These are phyloP conservation scores for Claviceps sp. DNA, from an alignment of 2,329 filamentous ascomycete species.

Conservation along the genomic window DNA sequence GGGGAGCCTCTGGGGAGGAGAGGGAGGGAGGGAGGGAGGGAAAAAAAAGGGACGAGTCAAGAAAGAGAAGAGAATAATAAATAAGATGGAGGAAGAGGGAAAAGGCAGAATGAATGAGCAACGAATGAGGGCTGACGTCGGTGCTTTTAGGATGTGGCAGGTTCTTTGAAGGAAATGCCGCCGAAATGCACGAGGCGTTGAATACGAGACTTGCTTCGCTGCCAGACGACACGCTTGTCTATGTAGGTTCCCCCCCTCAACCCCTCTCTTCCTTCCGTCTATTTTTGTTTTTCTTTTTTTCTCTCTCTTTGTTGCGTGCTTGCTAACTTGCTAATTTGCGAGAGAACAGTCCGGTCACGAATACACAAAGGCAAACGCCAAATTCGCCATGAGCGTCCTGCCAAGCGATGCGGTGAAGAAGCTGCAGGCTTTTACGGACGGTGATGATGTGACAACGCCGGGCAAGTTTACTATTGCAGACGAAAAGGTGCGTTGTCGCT, in stretches of 20 bases:
- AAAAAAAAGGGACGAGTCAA: too few relatives aligned
- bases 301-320: background rate
- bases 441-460: conserved; percentile 69
- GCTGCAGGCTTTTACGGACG: conserved; percentile 61
- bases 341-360: conserved; percentile 69
- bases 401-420: conserved; percentile 65
- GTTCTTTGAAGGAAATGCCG: conserved; percentile 85
- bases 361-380: conserved; percentile 94
- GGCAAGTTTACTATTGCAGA: conserved; percentile 95
- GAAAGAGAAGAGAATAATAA: background rate
- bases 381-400: conserved; percentile 67
- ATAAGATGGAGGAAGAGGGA: background rate
- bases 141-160: conserved; percentile 60
- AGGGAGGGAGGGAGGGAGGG: too few relatives aligned
- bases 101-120: background rate
- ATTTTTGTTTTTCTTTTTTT: background rate
- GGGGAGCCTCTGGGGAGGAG: too few relatives aligned
- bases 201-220: conserved; percentile 72
- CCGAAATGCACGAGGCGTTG: conserved; percentile 85
- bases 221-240: conserved; percentile 85
- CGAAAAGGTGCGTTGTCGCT: conserved; percentile 57
- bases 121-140: background rate
- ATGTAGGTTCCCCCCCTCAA: conserved; percentile 38
- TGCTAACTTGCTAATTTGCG: background rate
- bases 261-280: background rate